Percentiles rank a stretch among this genome's conserved stretches.
phyloP scores from a whole-genome alignment of 805 yeast species.

The Suhomyces prunicola region DNA sequence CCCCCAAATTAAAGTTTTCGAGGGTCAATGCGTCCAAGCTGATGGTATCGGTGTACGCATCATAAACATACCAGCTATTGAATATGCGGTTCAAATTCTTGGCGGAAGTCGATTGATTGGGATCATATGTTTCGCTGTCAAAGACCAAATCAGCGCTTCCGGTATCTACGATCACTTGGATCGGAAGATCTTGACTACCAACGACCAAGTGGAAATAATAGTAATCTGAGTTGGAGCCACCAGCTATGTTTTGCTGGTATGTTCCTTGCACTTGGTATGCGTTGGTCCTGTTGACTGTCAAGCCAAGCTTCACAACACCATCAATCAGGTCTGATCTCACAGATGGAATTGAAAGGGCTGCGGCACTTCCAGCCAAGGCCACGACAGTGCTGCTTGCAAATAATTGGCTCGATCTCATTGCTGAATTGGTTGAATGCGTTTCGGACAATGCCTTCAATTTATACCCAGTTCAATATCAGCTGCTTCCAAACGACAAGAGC shows the following conservation, averaged over 20 bases:
- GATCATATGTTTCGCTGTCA: neutral
- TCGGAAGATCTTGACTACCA: neutral
- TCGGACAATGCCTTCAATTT: neutral
- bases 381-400: neutral
- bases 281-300: neutral
- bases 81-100: neutral
- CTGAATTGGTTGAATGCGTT: neutral
- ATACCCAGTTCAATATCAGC: too few species aligned
- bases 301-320: neutral
- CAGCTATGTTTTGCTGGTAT: neutral
- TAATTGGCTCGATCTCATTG: neutral
- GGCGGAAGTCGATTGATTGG: neutral
- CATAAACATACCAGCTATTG: neutral
- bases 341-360: neutral
- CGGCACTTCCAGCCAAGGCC: constrained; percentile 35
- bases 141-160: neutral
- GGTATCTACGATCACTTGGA: neutral
- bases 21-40: neutral
- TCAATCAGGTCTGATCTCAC: neutral
- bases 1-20: neutral
- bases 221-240: neutral
- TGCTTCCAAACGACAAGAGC: too few species aligned
- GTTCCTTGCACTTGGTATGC: neutral
- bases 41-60: neutral
- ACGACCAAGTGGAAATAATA: neutral